phyloP scores from a whole-genome alignment of 768 basidiomycete genomes.

The Mrakia gelida region DNA sequence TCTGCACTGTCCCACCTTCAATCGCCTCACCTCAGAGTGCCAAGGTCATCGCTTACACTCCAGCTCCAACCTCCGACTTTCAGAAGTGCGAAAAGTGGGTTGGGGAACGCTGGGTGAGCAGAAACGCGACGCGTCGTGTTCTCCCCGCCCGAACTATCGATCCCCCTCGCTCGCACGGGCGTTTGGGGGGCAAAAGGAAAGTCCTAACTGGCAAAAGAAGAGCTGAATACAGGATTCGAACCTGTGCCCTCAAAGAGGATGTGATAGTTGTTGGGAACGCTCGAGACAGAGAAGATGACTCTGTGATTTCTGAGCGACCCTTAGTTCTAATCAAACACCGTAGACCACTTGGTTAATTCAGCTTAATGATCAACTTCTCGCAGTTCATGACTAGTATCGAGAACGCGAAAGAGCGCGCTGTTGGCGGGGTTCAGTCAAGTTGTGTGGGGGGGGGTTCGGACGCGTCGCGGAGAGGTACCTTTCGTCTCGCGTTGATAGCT shows the following conservation, averaged over 20 bases:
- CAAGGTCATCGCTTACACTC: too few relatives aligned
- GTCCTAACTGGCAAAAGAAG: background rate
- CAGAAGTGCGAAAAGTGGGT: too few relatives aligned
- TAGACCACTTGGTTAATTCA: background rate
- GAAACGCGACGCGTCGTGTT: background rate
- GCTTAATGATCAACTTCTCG: background rate
- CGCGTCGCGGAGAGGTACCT: too few relatives aligned
- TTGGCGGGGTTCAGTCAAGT: too few relatives aligned
- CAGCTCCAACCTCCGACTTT: too few relatives aligned
- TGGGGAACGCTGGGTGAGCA: too few relatives aligned
- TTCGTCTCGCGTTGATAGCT: too few relatives aligned
- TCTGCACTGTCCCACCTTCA: too few relatives aligned
- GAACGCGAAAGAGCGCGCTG: too few relatives aligned
- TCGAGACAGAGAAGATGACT: background rate
- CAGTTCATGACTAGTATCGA: too few relatives aligned
- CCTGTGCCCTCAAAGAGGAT: slow-evolving; percentile 3
- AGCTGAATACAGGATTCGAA: background rate
- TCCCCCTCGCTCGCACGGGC: background rate
- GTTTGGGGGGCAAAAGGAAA: background rate
- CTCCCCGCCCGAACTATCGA: background rate
- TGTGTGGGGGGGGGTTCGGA: too few relatives aligned
- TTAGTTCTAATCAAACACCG: background rate
- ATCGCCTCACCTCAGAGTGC: too few relatives aligned
- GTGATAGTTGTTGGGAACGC: background rate
- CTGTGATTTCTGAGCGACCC: background rate